Evolutionary conservation across 2,329 filamentous ascomycete genomes (phyloP), one percentile per base, ranked within the genome.

Genomic region (Emergomyces africanus): DNA sequence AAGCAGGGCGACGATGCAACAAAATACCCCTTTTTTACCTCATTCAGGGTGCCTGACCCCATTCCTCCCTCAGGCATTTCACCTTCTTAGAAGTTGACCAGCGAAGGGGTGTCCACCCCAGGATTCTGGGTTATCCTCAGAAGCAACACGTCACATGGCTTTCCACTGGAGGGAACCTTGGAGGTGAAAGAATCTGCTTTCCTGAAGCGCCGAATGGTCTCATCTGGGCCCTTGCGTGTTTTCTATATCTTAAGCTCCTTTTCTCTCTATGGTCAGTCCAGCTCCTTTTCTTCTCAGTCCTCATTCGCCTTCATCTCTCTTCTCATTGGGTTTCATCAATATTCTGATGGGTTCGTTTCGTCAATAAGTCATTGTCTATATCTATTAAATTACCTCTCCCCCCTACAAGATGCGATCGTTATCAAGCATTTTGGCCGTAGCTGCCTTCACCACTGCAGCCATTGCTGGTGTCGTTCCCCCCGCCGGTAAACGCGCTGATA

Each of bases 361-460:
- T 30, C 46, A 54, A 54, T 3, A 18, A 23, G 23, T 48, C 12
- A 35, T 15, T 12, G n/a, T 54, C 20, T 23, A 8, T n/a, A n/a
- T 10, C 37, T 57, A n/a, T n/a, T n/a, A n/a, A 23, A 23, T 18
- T 48, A 15, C 10, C 14, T 30, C 14, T 23, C 15, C 9, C 9
- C 20, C 37, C 23, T 48, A 33, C 53, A 60, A 10, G 14, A 41
- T 58, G 51, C 28, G 42, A 9, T 54, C 37, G 23, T 57, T 61
- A 64, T 41, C 44, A 69, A 69, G 66, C 64, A 60, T 51, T 63
- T 68, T 44, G 46, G 50, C 42, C 30, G 15, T 60, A 41, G 49
- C 41, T 25, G 49, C 37, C 20, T 25, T 58, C 14, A 65, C 64
- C 51, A 53, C 65, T 33, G 59, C 64, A 12, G 60, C 69, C 37